Conservation (phyloP, 2,329 filamentous ascomycete genomes). For the Phyllosticta citriasiana region DNA sequence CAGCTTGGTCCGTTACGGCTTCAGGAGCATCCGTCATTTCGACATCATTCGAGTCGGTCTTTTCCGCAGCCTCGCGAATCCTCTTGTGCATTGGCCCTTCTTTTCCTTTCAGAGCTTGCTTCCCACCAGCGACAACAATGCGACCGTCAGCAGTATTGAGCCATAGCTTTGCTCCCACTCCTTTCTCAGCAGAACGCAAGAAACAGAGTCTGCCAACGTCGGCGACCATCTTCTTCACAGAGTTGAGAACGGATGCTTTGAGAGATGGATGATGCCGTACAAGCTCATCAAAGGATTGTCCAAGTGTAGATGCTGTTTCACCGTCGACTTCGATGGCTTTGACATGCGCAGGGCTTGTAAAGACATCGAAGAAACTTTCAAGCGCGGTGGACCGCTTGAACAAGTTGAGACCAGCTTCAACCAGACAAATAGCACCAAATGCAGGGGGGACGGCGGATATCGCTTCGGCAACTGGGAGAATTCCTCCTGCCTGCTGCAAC, state of each 20-base stretch:
- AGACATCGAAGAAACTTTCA: slow-evolving; percentile 88
- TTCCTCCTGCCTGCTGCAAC: slow-evolving; percentile 50
- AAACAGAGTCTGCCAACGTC: slow-evolving; percentile 67
- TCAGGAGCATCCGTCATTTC: slow-evolving; percentile 50
- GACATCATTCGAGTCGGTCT: slow-evolving; percentile 37
- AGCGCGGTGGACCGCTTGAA: slow-evolving; percentile 76
- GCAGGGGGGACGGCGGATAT: slow-evolving; percentile 79
- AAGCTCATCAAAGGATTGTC: slow-evolving; percentile 84
- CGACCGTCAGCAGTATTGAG: slow-evolving; percentile 49
- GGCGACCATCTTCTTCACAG: slow-evolving; percentile 81
- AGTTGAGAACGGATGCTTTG: slow-evolving; percentile 68
- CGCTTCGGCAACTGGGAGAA: slow-evolving; percentile 79
- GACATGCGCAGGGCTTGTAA: slow-evolving; percentile 83
- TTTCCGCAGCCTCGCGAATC: slow-evolving; percentile 11
- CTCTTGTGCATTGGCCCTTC: slow-evolving; percentile 24
- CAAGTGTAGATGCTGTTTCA: slow-evolving; percentile 63
- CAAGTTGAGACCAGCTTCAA: slow-evolving; percentile 75
- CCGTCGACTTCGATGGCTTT: slow-evolving; percentile 69
- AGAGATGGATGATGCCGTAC: slow-evolving; percentile 84
- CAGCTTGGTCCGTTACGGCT: background rate
- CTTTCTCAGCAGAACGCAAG: slow-evolving; percentile 55
- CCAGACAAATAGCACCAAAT: slow-evolving; percentile 88
- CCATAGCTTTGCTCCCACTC: slow-evolving; percentile 73
- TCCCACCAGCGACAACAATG: slow-evolving; percentile 48
- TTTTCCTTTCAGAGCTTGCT: slow-evolving; percentile 33